phyloP scores from a whole-genome alignment of 176 grass and related monocot genomes.

The Triticum timopheevii region DNA sequence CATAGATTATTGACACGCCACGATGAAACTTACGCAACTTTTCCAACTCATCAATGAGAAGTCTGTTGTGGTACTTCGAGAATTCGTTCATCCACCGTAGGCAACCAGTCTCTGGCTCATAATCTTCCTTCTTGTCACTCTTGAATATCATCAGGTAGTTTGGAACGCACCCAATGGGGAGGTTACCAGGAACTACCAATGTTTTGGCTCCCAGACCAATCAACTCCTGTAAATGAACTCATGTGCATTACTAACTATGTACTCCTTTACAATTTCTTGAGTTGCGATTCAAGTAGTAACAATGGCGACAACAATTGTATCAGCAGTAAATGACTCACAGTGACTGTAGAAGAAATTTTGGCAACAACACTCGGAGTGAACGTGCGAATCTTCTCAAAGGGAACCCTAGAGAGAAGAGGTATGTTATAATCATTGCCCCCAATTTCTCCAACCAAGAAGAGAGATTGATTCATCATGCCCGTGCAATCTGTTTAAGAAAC shows the following conservation, averaged over 20 bases:
- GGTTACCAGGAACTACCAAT: conserved; percentile 78
- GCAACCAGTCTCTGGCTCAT: conserved; percentile 81
- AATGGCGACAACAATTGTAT: not conserved
- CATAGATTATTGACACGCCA: conserved; percentile 61
- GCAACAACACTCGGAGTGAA: conserved; percentile 65
- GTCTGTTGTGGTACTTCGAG: conserved; percentile 66
- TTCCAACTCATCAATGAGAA: conserved; percentile 50
- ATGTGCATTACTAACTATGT: not conserved
- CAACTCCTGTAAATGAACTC: conserved; percentile 57
- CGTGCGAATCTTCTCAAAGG: conserved; percentile 56
- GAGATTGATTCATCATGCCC: conserved; percentile 42
- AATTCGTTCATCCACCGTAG: conserved; percentile 80
- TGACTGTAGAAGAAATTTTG: conserved; percentile 65
- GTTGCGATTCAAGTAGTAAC: not conserved
- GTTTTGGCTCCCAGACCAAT: conserved; percentile 73
- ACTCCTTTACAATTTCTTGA: not conserved
- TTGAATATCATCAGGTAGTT: conserved; percentile 61
- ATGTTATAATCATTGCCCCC: conserved; percentile 95
- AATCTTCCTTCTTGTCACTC: conserved; percentile 61
- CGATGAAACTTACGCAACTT: conserved; percentile 53
- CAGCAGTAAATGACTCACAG: conserved; percentile 39
- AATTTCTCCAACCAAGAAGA: conserved; percentile 89
- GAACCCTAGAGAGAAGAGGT: conserved; percentile 36
- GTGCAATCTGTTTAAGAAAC: conserved; percentile 35
- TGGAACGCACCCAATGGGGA: conserved; percentile 81